Conservation (phyloP, 148 eudicot genomes). For the Chenopodium formosanum region DNA sequence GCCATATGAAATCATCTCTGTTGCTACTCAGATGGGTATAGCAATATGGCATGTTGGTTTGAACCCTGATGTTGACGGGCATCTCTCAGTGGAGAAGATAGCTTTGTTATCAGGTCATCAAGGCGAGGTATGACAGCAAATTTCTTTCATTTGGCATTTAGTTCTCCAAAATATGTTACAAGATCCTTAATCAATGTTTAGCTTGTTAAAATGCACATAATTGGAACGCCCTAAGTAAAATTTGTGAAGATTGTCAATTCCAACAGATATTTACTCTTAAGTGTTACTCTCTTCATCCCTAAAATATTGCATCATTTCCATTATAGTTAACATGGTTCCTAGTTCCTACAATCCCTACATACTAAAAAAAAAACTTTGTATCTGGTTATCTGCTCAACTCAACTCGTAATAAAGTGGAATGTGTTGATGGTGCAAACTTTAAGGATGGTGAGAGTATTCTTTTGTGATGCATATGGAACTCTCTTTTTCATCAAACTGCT, state of each 20-base stretch:
- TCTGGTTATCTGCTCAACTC: too few relatives aligned
- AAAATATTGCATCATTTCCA: too few relatives aligned
- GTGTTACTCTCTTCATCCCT: not conserved
- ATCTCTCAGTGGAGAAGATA: constrained; percentile 66
- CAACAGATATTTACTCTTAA: not conserved
- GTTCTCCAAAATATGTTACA: not conserved
- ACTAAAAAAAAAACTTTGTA: too few relatives aligned
- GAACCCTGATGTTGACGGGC: constrained; percentile 73
- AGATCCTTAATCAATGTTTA: not conserved
- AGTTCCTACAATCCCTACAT: too few relatives aligned
- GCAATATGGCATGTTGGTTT: constrained; percentile 86
- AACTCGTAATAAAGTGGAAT: too few relatives aligned
- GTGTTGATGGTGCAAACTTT: too few relatives aligned
- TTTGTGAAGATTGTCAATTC: not conserved
- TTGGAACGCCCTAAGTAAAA: not conserved
- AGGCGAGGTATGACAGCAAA: constrained; percentile 57
- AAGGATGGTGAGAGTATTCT: not conserved
- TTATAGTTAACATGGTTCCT: too few relatives aligned
- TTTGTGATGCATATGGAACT: not conserved
- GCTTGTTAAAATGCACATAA: not conserved
- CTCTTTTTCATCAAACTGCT: not conserved
- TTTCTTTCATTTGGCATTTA: not conserved
- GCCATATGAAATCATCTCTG: constrained; percentile 83
- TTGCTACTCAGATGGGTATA: constrained; percentile 78
- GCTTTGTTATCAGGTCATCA: constrained; percentile 66